Evolutionary conservation across 805 yeast species (phyloP).

Genomic region (Candida taoyuanica): DNA sequence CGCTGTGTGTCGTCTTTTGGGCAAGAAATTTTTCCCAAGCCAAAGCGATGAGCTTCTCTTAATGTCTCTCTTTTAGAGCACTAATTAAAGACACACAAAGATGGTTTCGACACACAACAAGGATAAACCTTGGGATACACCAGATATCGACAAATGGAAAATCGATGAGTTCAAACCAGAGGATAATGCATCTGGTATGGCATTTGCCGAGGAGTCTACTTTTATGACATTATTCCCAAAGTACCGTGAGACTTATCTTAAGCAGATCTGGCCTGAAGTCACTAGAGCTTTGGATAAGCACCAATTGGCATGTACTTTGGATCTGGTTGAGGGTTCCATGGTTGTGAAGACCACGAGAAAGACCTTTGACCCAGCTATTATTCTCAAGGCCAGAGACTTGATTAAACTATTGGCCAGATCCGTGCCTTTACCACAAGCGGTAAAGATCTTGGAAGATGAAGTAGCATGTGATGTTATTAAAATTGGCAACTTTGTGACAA

Average conservation of each 20-base stretch:
- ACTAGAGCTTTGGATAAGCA: conserved; percentile 71
- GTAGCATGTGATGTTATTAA: conserved; percentile 94
- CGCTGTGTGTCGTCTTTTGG: too few species aligned
- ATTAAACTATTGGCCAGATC: conserved; percentile 91
- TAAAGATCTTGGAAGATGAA: conserved; percentile 86
- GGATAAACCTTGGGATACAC: conserved; percentile 98
- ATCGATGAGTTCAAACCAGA: conserved; percentile 85
- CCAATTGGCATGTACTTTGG: conserved; percentile 77
- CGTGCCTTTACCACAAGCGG: conserved; percentile 95
- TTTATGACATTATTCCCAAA: conserved; percentile 95
- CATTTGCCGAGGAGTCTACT: conserved; percentile 93
- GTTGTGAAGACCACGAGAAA: conserved; percentile 93
- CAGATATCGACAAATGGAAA: conserved; percentile 90
- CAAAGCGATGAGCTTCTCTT: not conserved
- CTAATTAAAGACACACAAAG: too few species aligned
- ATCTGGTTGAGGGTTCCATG: conserved; percentile 96
- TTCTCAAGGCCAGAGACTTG: conserved; percentile 90
- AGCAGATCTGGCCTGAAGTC: conserved; percentile 91
- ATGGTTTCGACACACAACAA: conserved; percentile 93
- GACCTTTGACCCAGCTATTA: conserved; percentile 91
- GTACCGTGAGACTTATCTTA: conserved; percentile 86
- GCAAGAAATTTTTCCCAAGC: not conserved
- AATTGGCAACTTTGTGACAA: conserved; percentile 83
- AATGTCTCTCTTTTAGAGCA: too few species aligned
- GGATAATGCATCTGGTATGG: conserved; percentile 79